These are phyloP conservation scores for Cryptosporidium sp. DNA, from an alignment of 169 alveolate genomes.

Conservation along the genomic window DNA sequence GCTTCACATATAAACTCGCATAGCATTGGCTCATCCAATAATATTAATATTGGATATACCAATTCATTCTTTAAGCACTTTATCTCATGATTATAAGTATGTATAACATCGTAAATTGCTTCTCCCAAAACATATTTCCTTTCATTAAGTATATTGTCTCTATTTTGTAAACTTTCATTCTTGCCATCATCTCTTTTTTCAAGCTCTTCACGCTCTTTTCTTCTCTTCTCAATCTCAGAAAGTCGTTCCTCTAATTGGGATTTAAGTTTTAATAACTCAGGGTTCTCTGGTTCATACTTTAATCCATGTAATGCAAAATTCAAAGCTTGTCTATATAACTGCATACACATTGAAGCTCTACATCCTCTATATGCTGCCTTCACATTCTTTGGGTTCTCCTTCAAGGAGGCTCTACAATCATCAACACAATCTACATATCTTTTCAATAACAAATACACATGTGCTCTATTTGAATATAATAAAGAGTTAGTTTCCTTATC, in stretches of 20 bases:
- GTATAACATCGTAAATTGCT: slow-evolving; percentile 62
- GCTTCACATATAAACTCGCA: slow-evolving; percentile 74
- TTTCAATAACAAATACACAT: slow-evolving; percentile 53
- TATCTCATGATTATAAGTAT: slow-evolving; percentile 53
- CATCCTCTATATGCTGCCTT: slow-evolving; percentile 77
- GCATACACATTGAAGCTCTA: slow-evolving; percentile 68
- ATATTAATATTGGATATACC: slow-evolving; percentile 42
- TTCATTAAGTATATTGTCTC: neutral
- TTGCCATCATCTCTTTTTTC: neutral
- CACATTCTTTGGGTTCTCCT: slow-evolving; percentile 69
- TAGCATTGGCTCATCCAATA: slow-evolving; percentile 69
- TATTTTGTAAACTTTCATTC: neutral
- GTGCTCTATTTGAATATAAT: slow-evolving; percentile 77
- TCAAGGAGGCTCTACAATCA: slow-evolving; percentile 75
- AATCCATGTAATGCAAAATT: slow-evolving; percentile 60
- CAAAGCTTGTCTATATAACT: slow-evolving; percentile 41
- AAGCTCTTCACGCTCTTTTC: neutral
- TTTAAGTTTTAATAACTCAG: slow-evolving; percentile 25
- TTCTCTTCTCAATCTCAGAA: slow-evolving; percentile 28
- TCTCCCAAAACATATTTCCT: slow-evolving; percentile 32
- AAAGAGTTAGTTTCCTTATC: slow-evolving; percentile 60
- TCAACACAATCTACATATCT: slow-evolving; percentile 75
- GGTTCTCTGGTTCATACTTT: slow-evolving; percentile 23
- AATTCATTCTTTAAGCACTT: slow-evolving; percentile 21
- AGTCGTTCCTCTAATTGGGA: slow-evolving; percentile 12